Evolutionary conservation across 2,329 filamentous ascomycete species (phyloP), one percentile per base, ranked within the genome.

Genomic region (Fragosphaeria purpurea): DNA sequence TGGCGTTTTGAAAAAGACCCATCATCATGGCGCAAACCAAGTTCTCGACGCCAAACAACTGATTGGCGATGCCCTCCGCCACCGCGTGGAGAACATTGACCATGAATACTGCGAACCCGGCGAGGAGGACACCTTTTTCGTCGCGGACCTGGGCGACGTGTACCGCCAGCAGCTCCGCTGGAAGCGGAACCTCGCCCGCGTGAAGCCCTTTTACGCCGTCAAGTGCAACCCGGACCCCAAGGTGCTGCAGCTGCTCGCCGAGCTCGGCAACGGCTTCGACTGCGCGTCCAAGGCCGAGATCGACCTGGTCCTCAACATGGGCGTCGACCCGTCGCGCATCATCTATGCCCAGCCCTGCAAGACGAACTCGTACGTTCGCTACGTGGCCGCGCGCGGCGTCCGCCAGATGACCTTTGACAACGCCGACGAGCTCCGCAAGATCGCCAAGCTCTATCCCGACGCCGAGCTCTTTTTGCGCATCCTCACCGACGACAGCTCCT

Each of bases 351-450:
- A 98, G 73, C 93, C 93, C 50, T 97, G 93, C 86, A 98, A 98
- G 82, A 98, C 93, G 62, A 95, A 93, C 73, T 96, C 91, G 45
- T 97, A 96, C 68, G 78, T 98, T 56, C 88, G 90, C 64, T 95
- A 90, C 63, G 93, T 94, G 57, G 82, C 86, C 63, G 79, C 82
- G 64, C 76, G 83, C 58, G 86, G 85, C 59, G 93, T 98, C 65
- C 91, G 86, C 73, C 88, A 95, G 76, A 97, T 98, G 91, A 98
- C 93, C 3, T 97, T 98, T 65, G 93, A 98, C 78, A 98, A 98
- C 62, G 82, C 86, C 65, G 93, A 98, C 67, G 93, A 98, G 76
- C 80, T 98, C 48, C 88, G 91, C 80, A 98, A 98, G 79, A 91
- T 95, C 68, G 93, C 94, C 69, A 86, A 88, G 68, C 80, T 93